phyloP scores from a whole-genome alignment of 177 flowering plant species.

The Vitis hybrid region DNA sequence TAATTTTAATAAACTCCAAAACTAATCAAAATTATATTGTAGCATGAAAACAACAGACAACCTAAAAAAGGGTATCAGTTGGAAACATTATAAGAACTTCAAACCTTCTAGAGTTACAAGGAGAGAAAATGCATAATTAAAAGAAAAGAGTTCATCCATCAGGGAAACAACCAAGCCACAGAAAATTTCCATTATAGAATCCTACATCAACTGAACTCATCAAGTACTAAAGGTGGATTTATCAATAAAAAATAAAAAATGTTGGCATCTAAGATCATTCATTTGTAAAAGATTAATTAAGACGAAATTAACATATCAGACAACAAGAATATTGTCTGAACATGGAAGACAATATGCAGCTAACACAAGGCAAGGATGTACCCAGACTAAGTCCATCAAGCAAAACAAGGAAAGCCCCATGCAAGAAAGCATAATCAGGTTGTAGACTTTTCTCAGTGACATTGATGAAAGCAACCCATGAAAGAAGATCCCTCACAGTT shows the following conservation, averaged over 20 bases:
- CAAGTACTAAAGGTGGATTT: not conserved
- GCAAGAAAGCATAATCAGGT: constrained; percentile 61
- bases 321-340: no score
- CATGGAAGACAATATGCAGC: not conserved
- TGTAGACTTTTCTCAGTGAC: constrained; percentile 44
- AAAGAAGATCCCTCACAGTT: constrained; percentile 92
- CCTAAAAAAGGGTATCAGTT: not conserved
- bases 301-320: not conserved
- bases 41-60: not conserved
- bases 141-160: not conserved
- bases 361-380: constrained; percentile 17
- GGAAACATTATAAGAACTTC: not conserved
- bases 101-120: not conserved
- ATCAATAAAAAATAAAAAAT: not conserved
- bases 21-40: no score
- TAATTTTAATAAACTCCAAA: no score
- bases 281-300: no score
- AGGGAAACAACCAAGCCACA: not conserved
- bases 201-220: not conserved
- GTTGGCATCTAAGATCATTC: no score
- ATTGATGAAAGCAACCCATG: constrained; percentile 84
- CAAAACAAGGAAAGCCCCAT: constrained; percentile 90
- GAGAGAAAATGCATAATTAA: not conserved
- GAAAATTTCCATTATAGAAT: not conserved
- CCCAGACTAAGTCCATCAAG: constrained; percentile 95